A percentile compares a stretch with the other conserved stretches of the same genome.
phyloP scores from a whole-genome alignment of 2,329 filamentous ascomycete species.

The Aspergillus pseudotamarii region DNA sequence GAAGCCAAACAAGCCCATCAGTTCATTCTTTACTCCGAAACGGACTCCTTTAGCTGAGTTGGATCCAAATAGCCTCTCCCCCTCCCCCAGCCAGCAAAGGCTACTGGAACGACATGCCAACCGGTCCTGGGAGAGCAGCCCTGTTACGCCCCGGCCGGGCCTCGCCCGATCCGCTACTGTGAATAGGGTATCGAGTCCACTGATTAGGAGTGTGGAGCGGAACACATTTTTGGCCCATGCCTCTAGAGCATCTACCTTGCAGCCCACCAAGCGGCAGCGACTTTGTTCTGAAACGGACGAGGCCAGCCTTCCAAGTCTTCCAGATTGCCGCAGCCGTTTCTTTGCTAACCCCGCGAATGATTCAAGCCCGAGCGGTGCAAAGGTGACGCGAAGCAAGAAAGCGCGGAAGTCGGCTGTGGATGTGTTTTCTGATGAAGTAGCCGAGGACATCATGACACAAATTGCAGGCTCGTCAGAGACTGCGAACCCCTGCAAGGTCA shows the following conservation, averaged over 20 bases:
- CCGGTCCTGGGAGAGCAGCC: conserved; percentile 58
- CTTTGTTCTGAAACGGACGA: conserved; percentile 53
- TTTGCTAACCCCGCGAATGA: conserved; percentile 41
- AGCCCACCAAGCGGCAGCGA: conserved; percentile 54
- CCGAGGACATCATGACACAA: conserved; percentile 53
- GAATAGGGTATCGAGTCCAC: conserved; percentile 42
- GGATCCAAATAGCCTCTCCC: conserved; percentile 68
- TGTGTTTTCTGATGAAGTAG: conserved; percentile 57
- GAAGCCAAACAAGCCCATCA: conserved; percentile 65
- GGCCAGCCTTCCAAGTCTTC: conserved; percentile 33
- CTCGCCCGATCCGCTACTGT: conserved; percentile 40
- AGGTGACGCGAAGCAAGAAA: conserved; percentile 41
- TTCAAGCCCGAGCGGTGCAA: conserved; percentile 44
- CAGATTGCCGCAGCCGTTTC: conserved; percentile 50
- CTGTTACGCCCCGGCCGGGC: conserved; percentile 45
- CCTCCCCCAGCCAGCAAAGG: conserved; percentile 65
- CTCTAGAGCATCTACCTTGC: conserved; percentile 45
- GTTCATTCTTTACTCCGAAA: conserved; percentile 66
- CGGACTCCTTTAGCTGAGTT: conserved; percentile 67
- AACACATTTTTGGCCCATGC: conserved; percentile 44
- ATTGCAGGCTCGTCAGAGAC: conserved; percentile 41
- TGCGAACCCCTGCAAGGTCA: not conserved
- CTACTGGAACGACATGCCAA: conserved; percentile 58
- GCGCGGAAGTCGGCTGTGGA: conserved; percentile 48
- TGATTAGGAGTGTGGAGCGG: conserved; percentile 44